These are phyloP conservation scores for Pseudohyphozyma bogoriensis DNA, from an alignment of 768 basidiomycete species.

Conservation along the genomic window DNA sequence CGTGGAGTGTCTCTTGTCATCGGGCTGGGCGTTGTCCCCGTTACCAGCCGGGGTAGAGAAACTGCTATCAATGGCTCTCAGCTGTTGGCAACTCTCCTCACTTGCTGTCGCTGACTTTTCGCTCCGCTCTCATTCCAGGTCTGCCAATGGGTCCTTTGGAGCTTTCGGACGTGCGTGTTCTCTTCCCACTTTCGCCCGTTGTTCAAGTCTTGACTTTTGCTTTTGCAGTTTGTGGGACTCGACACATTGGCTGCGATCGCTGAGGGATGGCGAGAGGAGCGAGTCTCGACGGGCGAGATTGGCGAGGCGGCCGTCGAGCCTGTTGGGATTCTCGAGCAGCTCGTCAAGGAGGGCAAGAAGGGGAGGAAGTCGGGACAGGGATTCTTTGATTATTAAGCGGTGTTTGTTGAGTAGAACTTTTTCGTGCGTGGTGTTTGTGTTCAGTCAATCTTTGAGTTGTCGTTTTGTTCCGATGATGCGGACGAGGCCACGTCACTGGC, in stretches of 20 bases:
- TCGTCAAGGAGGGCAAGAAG: conserved; percentile 40
- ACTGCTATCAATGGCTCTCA: too few species aligned
- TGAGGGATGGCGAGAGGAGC: conserved; percentile 40
- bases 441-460: too few species aligned
- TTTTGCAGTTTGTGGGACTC: conserved; percentile 41
- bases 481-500: too few species aligned
- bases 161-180: conserved; percentile 22
- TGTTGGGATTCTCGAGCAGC: conserved; percentile 38
- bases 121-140: too few species aligned
- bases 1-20: too few species aligned
- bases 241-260: conserved; percentile 39
- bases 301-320: conserved; percentile 35
- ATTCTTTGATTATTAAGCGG: conserved; percentile 39
- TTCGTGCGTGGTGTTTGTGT: too few species aligned
- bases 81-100: conserved; percentile 11
- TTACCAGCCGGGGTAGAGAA: too few species aligned
- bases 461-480: too few species aligned
- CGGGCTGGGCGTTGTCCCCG: too few species aligned
- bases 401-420: too few species aligned
- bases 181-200: background rate
- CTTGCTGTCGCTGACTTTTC: conserved; percentile 4
- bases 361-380: conserved; percentile 43
- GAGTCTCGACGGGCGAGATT: conserved; percentile 36
- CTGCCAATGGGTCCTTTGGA: conserved; percentile 40
- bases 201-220: background rate